Evolutionary conservation across 495 filamentous ascomycete species (phyloP).

Genomic region (Trichoderma asperelloides): DNA sequence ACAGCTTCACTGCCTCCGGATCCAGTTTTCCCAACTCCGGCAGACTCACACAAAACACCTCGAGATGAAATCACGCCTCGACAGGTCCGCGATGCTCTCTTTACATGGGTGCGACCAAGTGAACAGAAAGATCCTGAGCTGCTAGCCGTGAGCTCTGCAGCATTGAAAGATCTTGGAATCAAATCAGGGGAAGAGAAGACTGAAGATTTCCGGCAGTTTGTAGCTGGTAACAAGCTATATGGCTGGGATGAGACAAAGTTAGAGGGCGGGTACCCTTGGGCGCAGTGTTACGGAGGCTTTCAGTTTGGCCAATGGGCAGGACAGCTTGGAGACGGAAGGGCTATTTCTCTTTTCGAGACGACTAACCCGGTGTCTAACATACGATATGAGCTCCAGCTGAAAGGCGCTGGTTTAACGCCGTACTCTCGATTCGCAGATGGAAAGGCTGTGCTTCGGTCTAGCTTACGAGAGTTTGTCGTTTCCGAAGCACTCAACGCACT

Average conservation of each 20-base stretch:
- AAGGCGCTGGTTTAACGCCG: slow-evolving; percentile 85
- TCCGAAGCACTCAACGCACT: slow-evolving; percentile 80
- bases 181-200: slow-evolving; percentile 53
- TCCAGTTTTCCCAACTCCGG: slow-evolving; percentile 68
- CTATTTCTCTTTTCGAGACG: slow-evolving; percentile 85
- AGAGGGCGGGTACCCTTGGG: slow-evolving; percentile 82
- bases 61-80: slow-evolving; percentile 69
- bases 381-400: slow-evolving; percentile 86
- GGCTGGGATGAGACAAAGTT: slow-evolving; percentile 50
- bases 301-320: slow-evolving; percentile 88
- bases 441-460: slow-evolving; percentile 82
- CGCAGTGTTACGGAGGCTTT: slow-evolving; percentile 92
- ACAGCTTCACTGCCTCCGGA: slow-evolving; percentile 73
- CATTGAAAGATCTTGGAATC: slow-evolving; percentile 72
- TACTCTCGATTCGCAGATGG: slow-evolving; percentile 98
- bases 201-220: slow-evolving; percentile 64
- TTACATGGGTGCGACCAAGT: slow-evolving; percentile 84
- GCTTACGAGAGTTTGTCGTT: slow-evolving; percentile 88
- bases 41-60: slow-evolving; percentile 67
- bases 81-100: slow-evolving; percentile 75
- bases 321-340: slow-evolving; percentile 89
- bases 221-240: slow-evolving; percentile 71
- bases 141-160: slow-evolving; percentile 65
- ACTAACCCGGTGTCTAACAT: slow-evolving; percentile 64
- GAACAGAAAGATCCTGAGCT: slow-evolving; percentile 60